These are phyloP conservation scores for Hymenoscyphus occultus DNA, from an alignment of 2,329 filamentous ascomycete species.

Conservation along the genomic window DNA sequence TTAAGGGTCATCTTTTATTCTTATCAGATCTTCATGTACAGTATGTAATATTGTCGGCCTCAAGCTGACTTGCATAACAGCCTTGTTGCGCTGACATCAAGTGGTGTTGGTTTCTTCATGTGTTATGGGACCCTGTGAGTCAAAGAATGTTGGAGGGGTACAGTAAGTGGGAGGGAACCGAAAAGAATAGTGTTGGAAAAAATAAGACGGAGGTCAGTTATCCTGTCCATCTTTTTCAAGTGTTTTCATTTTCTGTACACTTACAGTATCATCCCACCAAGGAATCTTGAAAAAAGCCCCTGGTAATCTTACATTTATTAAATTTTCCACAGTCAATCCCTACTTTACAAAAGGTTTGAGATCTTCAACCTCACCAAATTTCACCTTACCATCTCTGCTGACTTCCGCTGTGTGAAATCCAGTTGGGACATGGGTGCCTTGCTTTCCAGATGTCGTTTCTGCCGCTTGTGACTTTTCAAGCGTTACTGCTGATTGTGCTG, in stretches of 20 bases:
- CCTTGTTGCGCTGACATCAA: background rate
- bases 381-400: constrained; percentile 61
- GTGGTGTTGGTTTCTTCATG: background rate
- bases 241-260: background rate
- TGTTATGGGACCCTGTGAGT: background rate
- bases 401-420: constrained; percentile 56
- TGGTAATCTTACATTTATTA: constrained; percentile 12
- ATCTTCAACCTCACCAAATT: constrained; percentile 42
- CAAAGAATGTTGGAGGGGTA: background rate
- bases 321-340: background rate
- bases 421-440: constrained; percentile 39
- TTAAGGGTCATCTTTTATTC: background rate
- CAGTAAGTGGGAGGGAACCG: background rate
- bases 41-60: background rate
- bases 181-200: background rate
- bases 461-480: constrained; percentile 40
- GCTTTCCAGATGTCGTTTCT: constrained; percentile 25
- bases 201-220: background rate
- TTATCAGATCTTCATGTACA: background rate
- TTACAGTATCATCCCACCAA: background rate
- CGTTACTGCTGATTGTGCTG: constrained; percentile 58
- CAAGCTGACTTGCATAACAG: background rate
- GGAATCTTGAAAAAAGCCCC: background rate
- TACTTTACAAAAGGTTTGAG: constrained; percentile 24
- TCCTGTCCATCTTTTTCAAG: background rate